Base-by-base conservation (phyloP, 441 rosid species). In the Corymbia citriodora region DNA sequence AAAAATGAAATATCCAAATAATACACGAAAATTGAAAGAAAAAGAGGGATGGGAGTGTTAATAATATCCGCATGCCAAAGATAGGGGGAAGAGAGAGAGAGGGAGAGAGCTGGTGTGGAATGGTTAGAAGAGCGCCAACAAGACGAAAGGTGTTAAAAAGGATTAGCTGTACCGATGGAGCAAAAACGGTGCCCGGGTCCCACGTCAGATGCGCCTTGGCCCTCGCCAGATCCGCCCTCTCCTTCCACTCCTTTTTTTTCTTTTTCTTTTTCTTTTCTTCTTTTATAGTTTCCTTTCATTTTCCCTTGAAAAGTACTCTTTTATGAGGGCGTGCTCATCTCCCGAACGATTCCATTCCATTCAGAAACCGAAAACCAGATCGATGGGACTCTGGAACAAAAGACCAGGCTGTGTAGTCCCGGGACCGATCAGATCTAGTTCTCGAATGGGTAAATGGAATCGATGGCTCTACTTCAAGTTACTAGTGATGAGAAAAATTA, bases 181-280 rank as follows among this genome's bases (percentile, higher is more conserved):
- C 36, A 87, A 93, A 92, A 92, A 94, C 92, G 93, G 79, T 82
- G 90, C 94, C 92, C 94, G 92, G 94, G 95, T 93, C 96, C 95
- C 97, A 92, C 93, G 93, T 91, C 50, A 79, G 59, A 88, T 92
- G 90, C 55, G 6, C 92, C 94, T 91, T 8, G 50, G 52, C 92
- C 93, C 88, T 92, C 88, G 91, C 91, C 82, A 19, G 48, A 55
- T 91, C 63, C 65, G n/a, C 70, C 61, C 65, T 10, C 53, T 52
- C 53, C 88, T 59, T 72, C 87, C 90, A 83, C 87, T 31, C 52
- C 52, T 87, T 87, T 59, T 40, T 40, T 40, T 40, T 40, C 45
- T 40, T 40, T 81, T 13, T 36, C 17, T 55, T 88, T 16, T 81
- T 13, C 50, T 23, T 55, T 88, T 16, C 61, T 50, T 10, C 49